Percentiles rank a stretch among this genome's conserved stretches.
These are phyloP conservation scores for Pleurotus cornucopiae DNA, from an alignment of 768 basidiomycete species.

Conservation along the genomic window DNA sequence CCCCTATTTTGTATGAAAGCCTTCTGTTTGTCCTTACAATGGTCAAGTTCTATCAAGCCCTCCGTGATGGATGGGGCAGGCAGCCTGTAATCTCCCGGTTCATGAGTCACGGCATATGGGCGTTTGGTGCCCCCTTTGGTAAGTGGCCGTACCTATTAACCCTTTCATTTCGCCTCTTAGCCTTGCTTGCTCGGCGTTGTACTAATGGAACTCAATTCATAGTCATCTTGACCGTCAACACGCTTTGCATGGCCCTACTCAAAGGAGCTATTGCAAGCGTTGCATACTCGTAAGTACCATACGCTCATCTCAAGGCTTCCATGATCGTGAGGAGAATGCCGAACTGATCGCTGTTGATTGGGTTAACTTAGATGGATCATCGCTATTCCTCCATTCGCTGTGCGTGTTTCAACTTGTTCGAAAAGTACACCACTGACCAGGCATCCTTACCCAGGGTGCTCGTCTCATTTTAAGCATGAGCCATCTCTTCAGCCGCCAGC, in stretches of 20 bases:
- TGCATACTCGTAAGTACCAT: constrained; percentile 16
- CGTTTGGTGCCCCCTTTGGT: constrained; percentile 21
- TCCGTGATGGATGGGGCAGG: constrained; percentile 20
- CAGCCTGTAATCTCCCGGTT: constrained; percentile 19
- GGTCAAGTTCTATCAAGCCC: constrained; percentile 19
- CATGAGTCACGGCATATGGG: constrained; percentile 22
- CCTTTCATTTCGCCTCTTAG: neutral
- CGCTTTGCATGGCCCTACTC: constrained; percentile 13
- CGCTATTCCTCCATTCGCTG: constrained; percentile 21
- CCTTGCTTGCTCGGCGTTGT: too few relatives aligned
- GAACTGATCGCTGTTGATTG: neutral
- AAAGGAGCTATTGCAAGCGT: constrained; percentile 15
- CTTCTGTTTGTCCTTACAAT: constrained; percentile 20
- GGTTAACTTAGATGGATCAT: constrained; percentile 15
- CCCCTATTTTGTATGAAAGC: constrained; percentile 18
- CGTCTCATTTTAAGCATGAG: constrained; percentile 22
- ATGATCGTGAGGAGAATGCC: too few relatives aligned
- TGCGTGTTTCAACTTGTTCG: constrained; percentile 1
- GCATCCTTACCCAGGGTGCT: constrained; percentile 13
- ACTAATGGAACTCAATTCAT: neutral
- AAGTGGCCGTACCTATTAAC: neutral
- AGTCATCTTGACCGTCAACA: constrained; percentile 17
- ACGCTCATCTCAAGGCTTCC: too few relatives aligned
- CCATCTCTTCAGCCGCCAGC: constrained; percentile 13
- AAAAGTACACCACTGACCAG: neutral